phyloP scores from a whole-genome alignment of 192 early-diverging fungal genomes.

The Mortierella antarctica region DNA sequence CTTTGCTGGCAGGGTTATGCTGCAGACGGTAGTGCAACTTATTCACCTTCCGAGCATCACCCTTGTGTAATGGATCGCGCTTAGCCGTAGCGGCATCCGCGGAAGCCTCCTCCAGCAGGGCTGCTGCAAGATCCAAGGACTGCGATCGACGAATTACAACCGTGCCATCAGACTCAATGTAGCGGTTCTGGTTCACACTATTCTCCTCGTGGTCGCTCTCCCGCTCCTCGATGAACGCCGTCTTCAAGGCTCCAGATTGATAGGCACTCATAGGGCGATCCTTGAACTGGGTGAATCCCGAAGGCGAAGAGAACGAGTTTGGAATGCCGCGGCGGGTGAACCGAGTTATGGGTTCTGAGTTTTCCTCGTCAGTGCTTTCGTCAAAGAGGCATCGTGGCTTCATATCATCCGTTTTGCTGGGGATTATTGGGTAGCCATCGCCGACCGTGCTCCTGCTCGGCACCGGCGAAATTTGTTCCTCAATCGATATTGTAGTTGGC shows the following conservation, averaged over 20 bases:
- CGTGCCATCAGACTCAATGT: background rate
- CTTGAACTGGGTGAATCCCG: background rate
- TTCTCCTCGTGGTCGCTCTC: background rate
- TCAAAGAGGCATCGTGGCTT: slow-evolving; percentile 22
- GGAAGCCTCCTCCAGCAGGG: background rate
- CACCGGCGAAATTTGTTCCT: too few species aligned
- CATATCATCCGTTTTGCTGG: too few species aligned
- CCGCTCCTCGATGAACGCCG: background rate
- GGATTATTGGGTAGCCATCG: background rate
- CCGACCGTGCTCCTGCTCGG: too few species aligned
- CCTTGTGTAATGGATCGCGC: background rate
- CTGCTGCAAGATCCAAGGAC: slow-evolving; percentile 31
- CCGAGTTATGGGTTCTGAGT: background rate
- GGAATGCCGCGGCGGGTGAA: background rate
- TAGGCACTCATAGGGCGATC: slow-evolving; percentile 21
- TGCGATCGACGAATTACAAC: slow-evolving; percentile 10
- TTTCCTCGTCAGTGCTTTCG: background rate
- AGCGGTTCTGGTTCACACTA: background rate
- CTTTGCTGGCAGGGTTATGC: slow-evolving; percentile 35
- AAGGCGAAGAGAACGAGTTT: slow-evolving; percentile 2
- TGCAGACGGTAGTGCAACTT: slow-evolving; percentile 20
- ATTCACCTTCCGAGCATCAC: slow-evolving; percentile 15
- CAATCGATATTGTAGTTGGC: too few species aligned
- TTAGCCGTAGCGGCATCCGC: background rate
- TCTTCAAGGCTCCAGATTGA: background rate